These are phyloP conservation scores for Meredithiella fracta DNA, from an alignment of 2,329 filamentous ascomycete genomes.

Conservation along the genomic window DNA sequence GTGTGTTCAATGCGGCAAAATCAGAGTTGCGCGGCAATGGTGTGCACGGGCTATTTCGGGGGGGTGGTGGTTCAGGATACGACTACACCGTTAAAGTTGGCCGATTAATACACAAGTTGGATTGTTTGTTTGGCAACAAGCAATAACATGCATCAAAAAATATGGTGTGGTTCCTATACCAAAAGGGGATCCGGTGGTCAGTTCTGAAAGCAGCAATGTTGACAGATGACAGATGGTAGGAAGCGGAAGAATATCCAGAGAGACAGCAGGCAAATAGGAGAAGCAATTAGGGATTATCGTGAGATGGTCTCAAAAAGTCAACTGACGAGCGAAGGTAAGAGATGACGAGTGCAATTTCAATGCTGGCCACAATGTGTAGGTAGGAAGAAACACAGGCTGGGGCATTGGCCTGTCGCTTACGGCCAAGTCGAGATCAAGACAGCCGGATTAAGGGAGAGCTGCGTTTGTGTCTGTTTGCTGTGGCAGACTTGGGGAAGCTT, in stretches of 20 bases:
- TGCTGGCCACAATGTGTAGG: too few species aligned
- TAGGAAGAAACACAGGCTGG: not conserved
- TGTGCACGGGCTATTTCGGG: constrained; percentile 1
- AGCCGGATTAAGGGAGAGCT: not conserved
- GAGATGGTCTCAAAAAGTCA: not conserved
- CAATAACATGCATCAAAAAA: not conserved
- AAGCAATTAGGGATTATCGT: not conserved
- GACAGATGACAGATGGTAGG: not conserved
- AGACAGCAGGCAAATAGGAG: not conserved
- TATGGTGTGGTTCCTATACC: not conserved
- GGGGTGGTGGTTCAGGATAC: not conserved
- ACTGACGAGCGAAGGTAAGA: not conserved
- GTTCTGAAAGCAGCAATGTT: not conserved
- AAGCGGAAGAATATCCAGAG: not conserved
- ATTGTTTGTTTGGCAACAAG: not conserved
- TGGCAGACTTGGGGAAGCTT: not conserved
- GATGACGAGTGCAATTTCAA: not conserved
- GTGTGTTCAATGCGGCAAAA: constrained; percentile 4
- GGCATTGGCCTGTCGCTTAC: not conserved
- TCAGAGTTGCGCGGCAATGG: constrained; percentile 4
- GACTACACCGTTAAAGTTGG: not conserved
- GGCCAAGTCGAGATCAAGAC: not conserved
- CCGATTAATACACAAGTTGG: not conserved
- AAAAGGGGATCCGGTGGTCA: not conserved
- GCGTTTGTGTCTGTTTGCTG: not conserved